These are phyloP conservation scores for Santalum album DNA, from an alignment of 164 flowering plant species.

Conservation along the genomic window DNA sequence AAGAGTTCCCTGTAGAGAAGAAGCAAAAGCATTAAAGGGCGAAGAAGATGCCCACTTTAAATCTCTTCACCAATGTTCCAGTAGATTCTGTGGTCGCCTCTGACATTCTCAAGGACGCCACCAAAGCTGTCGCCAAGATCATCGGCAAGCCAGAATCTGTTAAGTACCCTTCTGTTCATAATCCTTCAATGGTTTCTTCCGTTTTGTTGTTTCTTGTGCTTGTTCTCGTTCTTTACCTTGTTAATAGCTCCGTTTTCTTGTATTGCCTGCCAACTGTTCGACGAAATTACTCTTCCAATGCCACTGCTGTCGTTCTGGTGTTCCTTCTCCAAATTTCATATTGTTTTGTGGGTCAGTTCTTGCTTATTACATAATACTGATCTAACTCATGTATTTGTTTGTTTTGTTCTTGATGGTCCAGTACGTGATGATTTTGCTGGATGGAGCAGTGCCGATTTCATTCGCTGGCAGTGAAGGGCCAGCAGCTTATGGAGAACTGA, in stretches of 20 bases:
- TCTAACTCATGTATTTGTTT: background rate
- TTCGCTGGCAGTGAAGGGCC: slow-evolving; percentile 91
- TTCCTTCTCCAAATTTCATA: background rate
- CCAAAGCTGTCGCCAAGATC: slow-evolving; percentile 82
- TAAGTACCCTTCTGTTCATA: slow-evolving; percentile 1
- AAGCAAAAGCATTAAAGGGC: too few relatives aligned
- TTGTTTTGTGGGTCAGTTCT: slow-evolving; percentile 1
- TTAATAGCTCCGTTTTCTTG: background rate
- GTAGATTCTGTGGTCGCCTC: slow-evolving; percentile 74
- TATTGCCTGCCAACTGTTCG: slow-evolving; percentile 26
- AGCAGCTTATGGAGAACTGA: slow-evolving; percentile 84
- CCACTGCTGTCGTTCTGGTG: background rate
- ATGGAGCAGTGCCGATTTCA: slow-evolving; percentile 81
- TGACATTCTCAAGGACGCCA: slow-evolving; percentile 86
- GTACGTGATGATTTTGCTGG: slow-evolving; percentile 89
- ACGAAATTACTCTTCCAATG: slow-evolving; percentile 19
- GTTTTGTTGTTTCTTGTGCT: background rate
- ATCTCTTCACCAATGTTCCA: slow-evolving; percentile 72
- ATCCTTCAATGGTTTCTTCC: too few relatives aligned
- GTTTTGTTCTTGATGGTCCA: slow-evolving; percentile 16
- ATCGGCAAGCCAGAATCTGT: slow-evolving; percentile 95
- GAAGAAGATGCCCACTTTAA: slow-evolving; percentile 68
- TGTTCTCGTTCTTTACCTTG: background rate
- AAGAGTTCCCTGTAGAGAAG: too few relatives aligned
- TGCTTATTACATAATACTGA: background rate